A percentile compares a stretch with the other conserved stretches of the same genome.
These are phyloP conservation scores for Mucor saturninus DNA, from an alignment of 371 early-diverging fungal species.

Conservation along the genomic window DNA sequence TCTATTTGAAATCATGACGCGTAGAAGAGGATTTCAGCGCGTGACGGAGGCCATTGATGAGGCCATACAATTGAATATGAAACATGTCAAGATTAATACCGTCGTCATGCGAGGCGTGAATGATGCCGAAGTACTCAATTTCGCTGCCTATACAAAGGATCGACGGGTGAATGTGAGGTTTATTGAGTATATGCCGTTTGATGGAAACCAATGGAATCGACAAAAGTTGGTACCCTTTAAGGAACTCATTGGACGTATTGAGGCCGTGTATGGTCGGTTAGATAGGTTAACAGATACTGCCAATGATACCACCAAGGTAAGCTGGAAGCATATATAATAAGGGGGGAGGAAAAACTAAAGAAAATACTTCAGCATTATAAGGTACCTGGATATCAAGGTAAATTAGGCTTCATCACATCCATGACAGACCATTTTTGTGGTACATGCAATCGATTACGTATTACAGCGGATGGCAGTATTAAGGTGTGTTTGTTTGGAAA, in stretches of 20 bases:
- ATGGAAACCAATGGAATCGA: slow-evolving; percentile 88
- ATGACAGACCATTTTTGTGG: slow-evolving; percentile 96
- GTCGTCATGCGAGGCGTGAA: slow-evolving; percentile 90
- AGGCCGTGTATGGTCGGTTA: slow-evolving; percentile 60
- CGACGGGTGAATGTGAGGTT: slow-evolving; percentile 82
- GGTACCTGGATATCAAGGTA: slow-evolving; percentile 81
- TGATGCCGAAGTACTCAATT: slow-evolving; percentile 80
- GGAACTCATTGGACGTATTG: slow-evolving; percentile 70
- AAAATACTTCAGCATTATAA: slow-evolving; percentile 47
- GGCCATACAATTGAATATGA: slow-evolving; percentile 67
- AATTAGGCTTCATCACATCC: slow-evolving; percentile 93
- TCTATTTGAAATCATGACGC: slow-evolving; percentile 89
- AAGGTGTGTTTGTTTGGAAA: slow-evolving; percentile 94
- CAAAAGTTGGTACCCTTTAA: slow-evolving; percentile 85
- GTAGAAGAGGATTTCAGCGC: slow-evolving; percentile 78
- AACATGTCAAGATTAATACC: slow-evolving; percentile 85
- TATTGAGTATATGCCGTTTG: slow-evolving; percentile 98
- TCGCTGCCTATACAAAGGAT: slow-evolving; percentile 83
- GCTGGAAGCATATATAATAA: too few species aligned
- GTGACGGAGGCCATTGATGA: slow-evolving; percentile 79
- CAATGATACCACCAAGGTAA: slow-evolving; percentile 89
- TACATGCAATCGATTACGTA: slow-evolving; percentile 89
- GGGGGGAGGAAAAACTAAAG: neutral
- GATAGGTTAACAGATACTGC: slow-evolving; percentile 69
- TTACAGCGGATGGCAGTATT: slow-evolving; percentile 94